Evolutionary conservation across 1,284 basidiomycete genomes (phyloP).

Genomic region (Sanghuangporus sanghuang): DNA sequence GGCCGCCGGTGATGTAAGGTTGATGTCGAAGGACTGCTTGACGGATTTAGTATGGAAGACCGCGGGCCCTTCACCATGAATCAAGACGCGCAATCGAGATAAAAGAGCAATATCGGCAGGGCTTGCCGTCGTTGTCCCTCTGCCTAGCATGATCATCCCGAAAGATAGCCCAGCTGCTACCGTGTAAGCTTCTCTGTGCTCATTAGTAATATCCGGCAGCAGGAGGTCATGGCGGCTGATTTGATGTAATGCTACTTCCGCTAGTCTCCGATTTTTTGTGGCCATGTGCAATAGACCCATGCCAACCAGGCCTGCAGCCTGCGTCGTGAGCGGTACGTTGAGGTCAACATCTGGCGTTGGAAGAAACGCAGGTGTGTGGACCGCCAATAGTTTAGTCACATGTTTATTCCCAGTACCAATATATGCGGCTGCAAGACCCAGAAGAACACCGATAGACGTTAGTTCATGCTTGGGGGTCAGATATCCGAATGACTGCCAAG

Average conservation of each 20-base stretch:
- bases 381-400: slow-evolving; percentile 86
- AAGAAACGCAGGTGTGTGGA: slow-evolving; percentile 89
- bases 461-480: slow-evolving; percentile 93
- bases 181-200: slow-evolving; percentile 89
- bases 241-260: slow-evolving; percentile 85
- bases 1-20: slow-evolving; percentile 86
- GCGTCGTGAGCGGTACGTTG: slow-evolving; percentile 86
- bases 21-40: slow-evolving; percentile 69
- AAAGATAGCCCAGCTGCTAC: slow-evolving; percentile 86
- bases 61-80: slow-evolving; percentile 62
- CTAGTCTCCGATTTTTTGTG: slow-evolving; percentile 84
- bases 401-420: slow-evolving; percentile 84
- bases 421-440: slow-evolving; percentile 89
- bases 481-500: slow-evolving; percentile 88
- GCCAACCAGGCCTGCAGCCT: slow-evolving; percentile 85
- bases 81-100: slow-evolving; percentile 58
- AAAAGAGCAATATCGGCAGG: slow-evolving; percentile 73
- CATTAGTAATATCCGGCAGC: slow-evolving; percentile 77
- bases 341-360: slow-evolving; percentile 85
- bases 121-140: slow-evolving; percentile 56
- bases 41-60: slow-evolving; percentile 30
- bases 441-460: slow-evolving; percentile 88
- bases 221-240: slow-evolving; percentile 75
- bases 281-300: slow-evolving; percentile 90
- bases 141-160: slow-evolving; percentile 94